Evolutionary conservation across 1,284 basidiomycete genomes (phyloP).

Genomic region (Heliocybe sulcata): DNA sequence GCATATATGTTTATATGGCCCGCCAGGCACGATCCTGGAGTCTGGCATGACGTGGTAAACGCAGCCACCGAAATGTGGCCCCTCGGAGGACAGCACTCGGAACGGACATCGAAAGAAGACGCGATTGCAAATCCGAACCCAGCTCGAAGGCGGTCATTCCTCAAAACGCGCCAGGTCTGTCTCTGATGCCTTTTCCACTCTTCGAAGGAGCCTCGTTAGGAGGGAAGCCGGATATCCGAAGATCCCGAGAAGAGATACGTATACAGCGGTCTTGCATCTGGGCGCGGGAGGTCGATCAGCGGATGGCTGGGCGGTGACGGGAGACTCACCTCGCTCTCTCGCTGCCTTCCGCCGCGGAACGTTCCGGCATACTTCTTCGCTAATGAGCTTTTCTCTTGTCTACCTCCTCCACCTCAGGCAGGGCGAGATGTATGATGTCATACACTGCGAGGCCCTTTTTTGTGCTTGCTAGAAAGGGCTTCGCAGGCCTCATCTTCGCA

Average conservation of each 20-base stretch:
- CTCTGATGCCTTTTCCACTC: conserved; percentile 2
- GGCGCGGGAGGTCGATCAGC: not conserved
- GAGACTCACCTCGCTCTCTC: no score
- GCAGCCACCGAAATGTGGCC: not conserved
- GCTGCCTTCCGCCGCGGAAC: not conserved
- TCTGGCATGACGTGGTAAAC: not conserved
- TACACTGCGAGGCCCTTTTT: no score
- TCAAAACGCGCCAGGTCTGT: conserved; percentile 1
- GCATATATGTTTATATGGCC: not conserved
- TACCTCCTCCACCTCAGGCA: no score
- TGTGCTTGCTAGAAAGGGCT: no score
- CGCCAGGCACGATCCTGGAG: not conserved
- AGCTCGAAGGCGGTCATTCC: not conserved
- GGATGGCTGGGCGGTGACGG: no score
- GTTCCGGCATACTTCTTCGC: not conserved
- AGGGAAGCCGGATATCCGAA: not conserved
- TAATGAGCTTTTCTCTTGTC: not conserved
- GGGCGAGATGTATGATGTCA: no score
- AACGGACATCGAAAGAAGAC: no score
- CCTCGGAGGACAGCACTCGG: not conserved
- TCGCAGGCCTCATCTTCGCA: no score
- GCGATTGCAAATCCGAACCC: no score
- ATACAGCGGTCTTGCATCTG: conserved; percentile 4
- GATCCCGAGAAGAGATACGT: not conserved
- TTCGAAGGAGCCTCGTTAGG: not conserved